These are phyloP conservation scores for Biscogniauxia marginata DNA, from an alignment of 2,329 filamentous ascomycete species.

Conservation along the genomic window DNA sequence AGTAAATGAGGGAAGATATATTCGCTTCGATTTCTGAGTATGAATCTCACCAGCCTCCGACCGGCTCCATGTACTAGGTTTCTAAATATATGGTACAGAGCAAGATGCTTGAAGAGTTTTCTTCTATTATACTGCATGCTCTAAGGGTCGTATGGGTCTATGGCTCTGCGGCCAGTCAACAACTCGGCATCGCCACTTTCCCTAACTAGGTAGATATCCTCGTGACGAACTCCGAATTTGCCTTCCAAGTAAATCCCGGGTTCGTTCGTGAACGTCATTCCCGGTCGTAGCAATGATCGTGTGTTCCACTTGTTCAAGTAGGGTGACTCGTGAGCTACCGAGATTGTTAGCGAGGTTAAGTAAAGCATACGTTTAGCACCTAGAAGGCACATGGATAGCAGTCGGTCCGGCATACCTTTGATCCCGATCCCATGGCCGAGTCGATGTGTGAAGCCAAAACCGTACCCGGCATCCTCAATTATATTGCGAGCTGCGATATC, in stretches of 20 bases:
- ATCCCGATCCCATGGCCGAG: slow-evolving; percentile 65
- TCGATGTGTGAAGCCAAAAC: slow-evolving; percentile 58
- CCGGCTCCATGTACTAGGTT: no score
- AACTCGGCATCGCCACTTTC: slow-evolving; percentile 53
- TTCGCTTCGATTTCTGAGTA: no score
- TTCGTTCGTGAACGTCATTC: slow-evolving; percentile 64
- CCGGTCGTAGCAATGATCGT: slow-evolving; percentile 43
- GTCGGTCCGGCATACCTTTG: slow-evolving; percentile 39
- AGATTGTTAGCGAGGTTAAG: background rate
- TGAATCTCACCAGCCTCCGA: no score
- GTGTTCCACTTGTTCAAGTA: slow-evolving; percentile 64
- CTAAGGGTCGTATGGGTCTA: slow-evolving; percentile 51
- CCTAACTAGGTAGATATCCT: slow-evolving; percentile 59
- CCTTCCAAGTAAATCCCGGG: slow-evolving; percentile 61
- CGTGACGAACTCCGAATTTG: slow-evolving; percentile 61
- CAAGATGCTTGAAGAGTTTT: no score
- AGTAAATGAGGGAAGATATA: no score
- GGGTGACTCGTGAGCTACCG: slow-evolving; percentile 58
- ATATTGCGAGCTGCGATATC: slow-evolving; percentile 59
- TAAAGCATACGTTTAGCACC: background rate
- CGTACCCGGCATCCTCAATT: slow-evolving; percentile 59
- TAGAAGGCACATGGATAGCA: background rate
- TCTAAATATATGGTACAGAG: no score
- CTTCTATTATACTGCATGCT: no score
- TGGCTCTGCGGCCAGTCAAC: slow-evolving; percentile 52